Conservation (phyloP, 441 rosid genomes). For the Populus hybrid region DNA sequence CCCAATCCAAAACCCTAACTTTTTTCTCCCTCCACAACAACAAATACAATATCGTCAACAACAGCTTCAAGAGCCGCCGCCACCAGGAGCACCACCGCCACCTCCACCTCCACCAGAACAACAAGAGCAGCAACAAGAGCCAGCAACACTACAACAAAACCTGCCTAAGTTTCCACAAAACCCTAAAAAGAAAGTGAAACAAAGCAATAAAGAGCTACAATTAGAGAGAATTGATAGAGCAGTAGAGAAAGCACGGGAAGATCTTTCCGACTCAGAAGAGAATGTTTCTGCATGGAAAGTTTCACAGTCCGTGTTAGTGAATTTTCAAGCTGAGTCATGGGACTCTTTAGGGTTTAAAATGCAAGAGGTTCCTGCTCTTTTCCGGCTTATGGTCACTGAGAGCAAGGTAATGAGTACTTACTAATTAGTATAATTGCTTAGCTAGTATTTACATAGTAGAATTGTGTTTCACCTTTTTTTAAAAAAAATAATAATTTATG, state of each 20-base stretch:
- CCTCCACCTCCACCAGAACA: slow-evolving; percentile 4
- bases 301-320: slow-evolving; percentile 40
- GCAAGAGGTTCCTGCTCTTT: slow-evolving; percentile 73
- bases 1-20: slow-evolving; percentile 14
- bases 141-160: neutral
- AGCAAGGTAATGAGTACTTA: slow-evolving; percentile 51
- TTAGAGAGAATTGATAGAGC: slow-evolving; percentile 43
- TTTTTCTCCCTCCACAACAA: slow-evolving; percentile 19
- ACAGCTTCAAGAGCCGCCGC: neutral
- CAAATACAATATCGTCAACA: slow-evolving; percentile 19
- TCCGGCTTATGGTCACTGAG: slow-evolving; percentile 60
- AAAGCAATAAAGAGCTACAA: slow-evolving; percentile 13
- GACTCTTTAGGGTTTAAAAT: slow-evolving; percentile 63
- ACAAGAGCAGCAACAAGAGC: slow-evolving; percentile 18
- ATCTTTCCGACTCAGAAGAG: slow-evolving; percentile 45
- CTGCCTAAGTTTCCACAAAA: neutral
- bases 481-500: neutral
- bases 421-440: neutral
- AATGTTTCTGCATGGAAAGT: slow-evolving; percentile 69
- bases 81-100: neutral
- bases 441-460: neutral
- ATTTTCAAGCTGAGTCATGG: slow-evolving; percentile 68
- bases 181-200: neutral
- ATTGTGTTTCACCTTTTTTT: neutral
- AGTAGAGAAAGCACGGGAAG: slow-evolving; percentile 44